phyloP scores from a whole-genome alignment of 2,329 filamentous ascomycete genomes.

The Sporothrix schenckii region DNA sequence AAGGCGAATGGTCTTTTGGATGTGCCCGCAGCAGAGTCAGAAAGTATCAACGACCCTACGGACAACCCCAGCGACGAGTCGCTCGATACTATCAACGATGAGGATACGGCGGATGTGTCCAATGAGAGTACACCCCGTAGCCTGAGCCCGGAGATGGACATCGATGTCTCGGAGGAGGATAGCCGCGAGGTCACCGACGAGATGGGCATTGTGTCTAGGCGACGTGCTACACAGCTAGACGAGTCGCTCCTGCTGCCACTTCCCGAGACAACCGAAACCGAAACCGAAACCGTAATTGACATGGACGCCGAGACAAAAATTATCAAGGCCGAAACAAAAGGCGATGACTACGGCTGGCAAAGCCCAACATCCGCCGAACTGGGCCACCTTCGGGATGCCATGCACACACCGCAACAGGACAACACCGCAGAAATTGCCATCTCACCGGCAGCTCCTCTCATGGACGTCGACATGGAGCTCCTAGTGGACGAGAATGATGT shows the following conservation, averaged over 20 bases:
- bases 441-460: background rate
- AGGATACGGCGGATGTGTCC: background rate
- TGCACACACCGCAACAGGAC: background rate
- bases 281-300: background rate
- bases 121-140: slow-evolving; percentile 24
- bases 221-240: slow-evolving; percentile 21
- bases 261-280: slow-evolving; percentile 26
- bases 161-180: slow-evolving; percentile 19
- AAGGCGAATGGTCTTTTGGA: background rate
- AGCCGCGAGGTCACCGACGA: slow-evolving; percentile 29
- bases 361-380: slow-evolving; percentile 30
- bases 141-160: slow-evolving; percentile 24
- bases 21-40: background rate
- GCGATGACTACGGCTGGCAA: slow-evolving; percentile 24
- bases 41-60: background rate
- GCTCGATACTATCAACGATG: background rate
- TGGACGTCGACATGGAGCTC: slow-evolving; percentile 13
- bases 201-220: slow-evolving; percentile 23
- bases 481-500: slow-evolving; percentile 15
- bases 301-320: background rate
- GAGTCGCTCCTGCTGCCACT: slow-evolving; percentile 31
- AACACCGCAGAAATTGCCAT: background rate
- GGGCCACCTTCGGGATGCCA: background rate
- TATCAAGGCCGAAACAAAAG: background rate
- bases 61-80: background rate